Conservation (phyloP, 2,329 filamentous ascomycete genomes). For the Verticillium tricorpus region DNA sequence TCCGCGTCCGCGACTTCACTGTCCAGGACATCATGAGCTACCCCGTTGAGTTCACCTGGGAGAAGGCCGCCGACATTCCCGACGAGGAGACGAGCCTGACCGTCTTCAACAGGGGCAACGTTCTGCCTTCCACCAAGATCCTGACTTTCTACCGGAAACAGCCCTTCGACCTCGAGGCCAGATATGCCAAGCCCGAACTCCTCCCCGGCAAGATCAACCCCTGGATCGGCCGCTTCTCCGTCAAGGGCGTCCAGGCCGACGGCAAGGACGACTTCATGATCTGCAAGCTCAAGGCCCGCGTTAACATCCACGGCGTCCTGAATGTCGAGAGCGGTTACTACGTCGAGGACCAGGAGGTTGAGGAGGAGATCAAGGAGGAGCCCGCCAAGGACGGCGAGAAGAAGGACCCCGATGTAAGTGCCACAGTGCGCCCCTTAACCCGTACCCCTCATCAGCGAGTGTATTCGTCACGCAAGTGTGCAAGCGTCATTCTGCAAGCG, state of each 20-base stretch:
- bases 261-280: conserved; percentile 98
- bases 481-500: not conserved
- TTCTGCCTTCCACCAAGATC: conserved; percentile 98
- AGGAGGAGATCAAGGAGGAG: conserved; percentile 83
- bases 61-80: conserved; percentile 96
- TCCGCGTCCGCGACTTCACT: conserved; percentile 97
- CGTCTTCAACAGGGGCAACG: conserved; percentile 95
- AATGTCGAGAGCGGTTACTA: conserved; percentile 98
- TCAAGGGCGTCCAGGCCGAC: conserved; percentile 95
- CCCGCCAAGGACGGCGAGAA: conserved; percentile 34
- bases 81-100: conserved; percentile 97
- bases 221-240: conserved; percentile 96
- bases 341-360: conserved; percentile 95
- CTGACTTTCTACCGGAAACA: conserved; percentile 99
- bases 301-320: conserved; percentile 93
- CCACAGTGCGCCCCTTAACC: no score
- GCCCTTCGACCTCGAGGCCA: conserved; percentile 91
- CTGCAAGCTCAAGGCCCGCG: conserved; percentile 96
- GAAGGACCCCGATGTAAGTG: conserved; percentile 72
- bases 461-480: not conserved
- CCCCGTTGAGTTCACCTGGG: conserved; percentile 98
- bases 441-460: not conserved
- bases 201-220: conserved; percentile 88
- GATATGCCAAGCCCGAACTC: conserved; percentile 80
- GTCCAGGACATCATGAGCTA: conserved; percentile 98